Base-by-base conservation (phyloP, 768 basidiomycete genomes). In the Pleurotus djamor region DNA sequence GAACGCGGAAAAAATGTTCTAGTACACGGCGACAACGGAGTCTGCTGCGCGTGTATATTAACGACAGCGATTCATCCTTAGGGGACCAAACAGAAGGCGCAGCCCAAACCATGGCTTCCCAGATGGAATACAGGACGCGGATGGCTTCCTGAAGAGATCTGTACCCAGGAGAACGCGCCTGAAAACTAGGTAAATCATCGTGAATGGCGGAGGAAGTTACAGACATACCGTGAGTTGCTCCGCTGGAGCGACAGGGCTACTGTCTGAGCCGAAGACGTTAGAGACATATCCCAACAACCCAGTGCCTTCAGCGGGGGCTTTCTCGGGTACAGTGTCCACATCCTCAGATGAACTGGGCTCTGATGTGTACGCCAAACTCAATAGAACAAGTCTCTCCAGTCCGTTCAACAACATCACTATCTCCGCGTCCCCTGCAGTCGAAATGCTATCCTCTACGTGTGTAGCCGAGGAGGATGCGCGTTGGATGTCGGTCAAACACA, bases 211-310 rank as follows among this genome's bases (percentile, higher is more conserved):
- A 28, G 38, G 33, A 58, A 58, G 21, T 41, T 28, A 28, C 21
- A 28, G 6, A 74, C 84, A 67, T 64, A 88, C 91, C 58, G 78
- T 80, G 7, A 86, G 66, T 61, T 82, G 83, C 38, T 89, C 89
- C 12, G 85, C 85, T 13, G 72, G 67, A 41, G 71, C 65, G 57
- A 71, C 69, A 9, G 79, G 72, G 7, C 74, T 66, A 37, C 75
- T 80, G n/a, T 94, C 92, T 0, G 86, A 85, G 44, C 89, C 84
- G 67, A 99, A 96, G 2, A 98, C 96, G 58, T 86, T 92, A 1
- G 94, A 95, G 54, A 99, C 89, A 66, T 94, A 91, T 7, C 95
- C 94, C 0, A 98, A 77, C 9, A 98, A 73, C 1, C 95, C 89
- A 67, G 82, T 79, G 7, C 78, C 76, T 62, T 88, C 86, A 14